These are phyloP conservation scores for Fraxinus americana DNA, from an alignment of 257 asterid genomes.

Conservation along the genomic window DNA sequence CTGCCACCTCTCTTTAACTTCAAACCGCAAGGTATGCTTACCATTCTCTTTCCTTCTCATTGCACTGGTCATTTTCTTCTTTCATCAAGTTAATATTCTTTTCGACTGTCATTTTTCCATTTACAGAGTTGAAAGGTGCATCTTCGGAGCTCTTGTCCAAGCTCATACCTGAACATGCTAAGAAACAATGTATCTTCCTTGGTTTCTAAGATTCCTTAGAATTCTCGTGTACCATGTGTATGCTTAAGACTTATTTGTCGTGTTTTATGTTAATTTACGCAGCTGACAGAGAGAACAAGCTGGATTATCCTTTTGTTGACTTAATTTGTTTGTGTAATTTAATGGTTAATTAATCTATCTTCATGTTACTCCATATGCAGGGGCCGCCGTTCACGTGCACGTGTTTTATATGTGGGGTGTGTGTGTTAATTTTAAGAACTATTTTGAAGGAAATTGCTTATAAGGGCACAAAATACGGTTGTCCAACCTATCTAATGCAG, in stretches of 20 bases:
- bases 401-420: too few relatives aligned
- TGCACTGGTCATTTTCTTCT: neutral
- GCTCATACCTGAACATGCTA: slow-evolving; percentile 75
- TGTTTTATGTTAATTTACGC: slow-evolving; percentile 18
- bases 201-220: slow-evolving; percentile 34
- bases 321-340: neutral
- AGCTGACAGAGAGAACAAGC: neutral
- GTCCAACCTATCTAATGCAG: too few relatives aligned
- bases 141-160: slow-evolving; percentile 61
- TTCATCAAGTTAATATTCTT: neutral
- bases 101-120: slow-evolving; percentile 6
- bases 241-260: slow-evolving; percentile 12
- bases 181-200: slow-evolving; percentile 53
- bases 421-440: too few relatives aligned
- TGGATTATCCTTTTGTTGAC: slow-evolving; percentile 4
- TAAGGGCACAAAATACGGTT: too few relatives aligned
- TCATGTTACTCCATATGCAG: neutral
- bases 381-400: too few relatives aligned
- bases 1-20: slow-evolving; percentile 79
- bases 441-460: too few relatives aligned
- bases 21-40: slow-evolving; percentile 56
- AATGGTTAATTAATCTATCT: neutral
- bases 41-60: neutral
- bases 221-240: slow-evolving; percentile 29
- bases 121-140: slow-evolving; percentile 75